Base-by-base conservation (phyloP, 768 basidiomycete genomes). In the Suillus luteus region DNA sequence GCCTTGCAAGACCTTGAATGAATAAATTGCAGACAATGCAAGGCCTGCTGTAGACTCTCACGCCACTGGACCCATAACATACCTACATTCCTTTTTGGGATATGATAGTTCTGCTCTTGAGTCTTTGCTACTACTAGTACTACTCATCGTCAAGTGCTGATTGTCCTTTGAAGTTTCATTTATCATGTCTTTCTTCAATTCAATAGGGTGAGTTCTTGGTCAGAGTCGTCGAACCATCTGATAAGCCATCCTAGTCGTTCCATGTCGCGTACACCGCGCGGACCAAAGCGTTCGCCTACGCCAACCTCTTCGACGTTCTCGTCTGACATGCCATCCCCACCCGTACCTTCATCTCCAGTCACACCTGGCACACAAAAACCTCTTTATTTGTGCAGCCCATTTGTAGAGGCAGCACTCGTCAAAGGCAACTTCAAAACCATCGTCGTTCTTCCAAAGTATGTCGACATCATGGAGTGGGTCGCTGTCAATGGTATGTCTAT, bases 371-470 rank as follows among this genome's bases (percentile, higher is more conserved):
- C 65, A 3, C 65, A 69, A 24, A 93, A 92, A 67, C 90, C 92
- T 1, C 79, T 98, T 19, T 97, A 96, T 73, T 84, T 98, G 12
- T 96, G 91, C 76, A 91, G 92, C 61, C 96, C 96, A 3, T 99
- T 99, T 75, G 93, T 92, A 62, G 95, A 96, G 69, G 91, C 95
- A 2, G 94, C 96, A 0, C 84, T 99, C 51, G 96, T 99, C 64
- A 98, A 96, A 76, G 96, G 96, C 27, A 97, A 95, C 77, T 98
- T 97, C 82, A 98, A 96, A 81, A 97, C 95, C 3, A 98, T 99
- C 70, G 95, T 98, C 63, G 91, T 95, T 78, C 83, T 95, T 61
- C 96, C 96, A 8, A 97, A 96, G 75, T 97, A 96, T 69, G 90
- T 93, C 35, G 94, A 96, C 73, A 89, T 93, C 63, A 96, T 94